Conservation (phyloP, 1,284 basidiomycete genomes). For the Ganoderma multipileum region DNA sequence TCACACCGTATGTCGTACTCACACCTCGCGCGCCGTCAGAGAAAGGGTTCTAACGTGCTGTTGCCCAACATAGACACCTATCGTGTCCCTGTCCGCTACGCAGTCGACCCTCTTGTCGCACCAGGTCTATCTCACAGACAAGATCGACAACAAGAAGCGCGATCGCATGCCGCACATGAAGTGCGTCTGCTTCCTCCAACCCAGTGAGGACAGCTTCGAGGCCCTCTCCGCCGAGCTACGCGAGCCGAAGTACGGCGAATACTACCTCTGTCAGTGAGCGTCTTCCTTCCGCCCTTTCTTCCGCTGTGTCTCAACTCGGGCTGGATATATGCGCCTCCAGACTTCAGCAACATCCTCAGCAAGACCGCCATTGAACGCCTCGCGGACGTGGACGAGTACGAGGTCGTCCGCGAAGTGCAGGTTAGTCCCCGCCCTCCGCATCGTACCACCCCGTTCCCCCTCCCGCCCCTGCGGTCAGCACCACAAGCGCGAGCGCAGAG, state of each 20-base stretch:
- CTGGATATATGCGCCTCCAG: slow-evolving; percentile 48
- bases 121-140: slow-evolving; percentile 97
- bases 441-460: background rate
- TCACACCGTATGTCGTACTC: slow-evolving; percentile 77
- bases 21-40: background rate
- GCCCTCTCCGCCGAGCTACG: slow-evolving; percentile 85
- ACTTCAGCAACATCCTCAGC: slow-evolving; percentile 93
- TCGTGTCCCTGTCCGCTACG: slow-evolving; percentile 94
- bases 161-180: slow-evolving; percentile 96
- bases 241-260: slow-evolving; percentile 94
- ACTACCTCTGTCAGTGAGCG: slow-evolving; percentile 95
- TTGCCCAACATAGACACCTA: slow-evolving; percentile 78
- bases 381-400: slow-evolving; percentile 95
- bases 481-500: background rate
- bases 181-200: slow-evolving; percentile 93
- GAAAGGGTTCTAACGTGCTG: background rate
- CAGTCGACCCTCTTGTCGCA: slow-evolving; percentile 95
- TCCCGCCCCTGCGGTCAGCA: background rate
- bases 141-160: slow-evolving; percentile 90
- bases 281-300: slow-evolving; percentile 40
- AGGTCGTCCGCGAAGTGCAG: slow-evolving; percentile 96
- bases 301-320: slow-evolving; percentile 13
- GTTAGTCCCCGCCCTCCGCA: slow-evolving; percentile 50
- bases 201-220: slow-evolving; percentile 81
- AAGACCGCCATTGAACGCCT: slow-evolving; percentile 93